phyloP scores from a whole-genome alignment of 2,329 filamentous ascomycete genomes.

The Cladosporium sp. region DNA sequence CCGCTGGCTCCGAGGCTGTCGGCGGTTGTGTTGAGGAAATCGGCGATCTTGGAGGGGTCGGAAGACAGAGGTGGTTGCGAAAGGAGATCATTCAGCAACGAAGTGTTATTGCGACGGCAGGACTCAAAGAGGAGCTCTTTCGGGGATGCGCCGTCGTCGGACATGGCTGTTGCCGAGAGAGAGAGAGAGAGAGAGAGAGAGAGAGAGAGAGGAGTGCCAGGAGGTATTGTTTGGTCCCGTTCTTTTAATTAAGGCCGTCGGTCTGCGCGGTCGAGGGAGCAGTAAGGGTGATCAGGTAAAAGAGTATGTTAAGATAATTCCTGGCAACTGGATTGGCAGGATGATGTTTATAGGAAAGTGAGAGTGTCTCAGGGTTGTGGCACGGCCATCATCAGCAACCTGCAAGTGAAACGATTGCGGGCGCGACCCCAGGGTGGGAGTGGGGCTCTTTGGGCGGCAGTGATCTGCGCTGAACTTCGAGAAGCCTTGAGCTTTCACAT shows the following conservation, averaged over 20 bases:
- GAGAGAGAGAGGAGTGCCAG: not conserved
- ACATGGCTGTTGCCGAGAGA: conserved; percentile 19
- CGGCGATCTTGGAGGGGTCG: conserved; percentile 59
- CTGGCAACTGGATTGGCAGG: not conserved
- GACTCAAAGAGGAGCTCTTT: conserved; percentile 87
- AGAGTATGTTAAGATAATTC: too few relatives aligned
- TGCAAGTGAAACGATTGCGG: conserved; percentile 10
- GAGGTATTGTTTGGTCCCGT: not conserved
- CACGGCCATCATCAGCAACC: conserved; percentile 3
- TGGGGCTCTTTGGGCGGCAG: not conserved
- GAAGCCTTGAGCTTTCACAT: conserved; percentile 13
- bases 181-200: too few relatives aligned
- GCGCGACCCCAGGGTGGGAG: not conserved
- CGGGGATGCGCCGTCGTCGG: conserved; percentile 70
- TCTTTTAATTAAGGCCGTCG: not conserved
- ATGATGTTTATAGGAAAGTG: not conserved
- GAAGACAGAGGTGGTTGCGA: conserved; percentile 44
- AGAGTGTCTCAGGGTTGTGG: not conserved
- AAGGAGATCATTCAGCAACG: conserved; percentile 74
- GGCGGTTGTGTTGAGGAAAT: conserved; percentile 78
- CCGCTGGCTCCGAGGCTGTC: conserved; percentile 85
- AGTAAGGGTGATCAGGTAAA: too few relatives aligned
- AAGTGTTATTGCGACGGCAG: conserved; percentile 86
- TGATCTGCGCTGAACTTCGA: conserved; percentile 5
- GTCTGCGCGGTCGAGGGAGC: too few relatives aligned